phyloP scores from a whole-genome alignment of 305 asterid species.

The Ilex paraguariensis region DNA sequence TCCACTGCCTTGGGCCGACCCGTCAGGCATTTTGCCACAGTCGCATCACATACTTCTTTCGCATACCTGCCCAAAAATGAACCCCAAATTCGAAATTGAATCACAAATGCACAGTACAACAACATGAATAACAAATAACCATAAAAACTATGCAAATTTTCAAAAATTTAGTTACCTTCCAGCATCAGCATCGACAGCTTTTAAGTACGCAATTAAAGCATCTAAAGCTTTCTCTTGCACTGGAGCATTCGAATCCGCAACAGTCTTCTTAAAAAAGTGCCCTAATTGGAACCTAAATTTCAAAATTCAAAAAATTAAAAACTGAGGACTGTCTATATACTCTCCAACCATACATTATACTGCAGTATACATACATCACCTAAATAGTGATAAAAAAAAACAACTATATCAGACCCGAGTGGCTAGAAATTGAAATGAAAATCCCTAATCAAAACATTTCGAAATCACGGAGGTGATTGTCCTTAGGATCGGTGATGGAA shows the following conservation, averaged over 20 bases:
- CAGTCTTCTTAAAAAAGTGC: constrained; percentile 71
- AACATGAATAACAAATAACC: background rate
- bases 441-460: background rate
- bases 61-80: constrained; percentile 41
- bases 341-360: constrained; percentile 24
- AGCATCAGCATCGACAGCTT: constrained; percentile 94
- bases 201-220: constrained; percentile 86
- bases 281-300: constrained; percentile 37
- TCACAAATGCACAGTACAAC: background rate
- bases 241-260: constrained; percentile 93
- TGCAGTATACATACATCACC: constrained; percentile 24
- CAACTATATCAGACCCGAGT: constrained; percentile 41
- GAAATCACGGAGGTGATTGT: constrained; percentile 43
- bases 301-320: constrained; percentile 11
- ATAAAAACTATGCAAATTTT: background rate
- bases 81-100: constrained; percentile 8
- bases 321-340: constrained; percentile 19
- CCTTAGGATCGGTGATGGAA: constrained; percentile 89
- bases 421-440: background rate
- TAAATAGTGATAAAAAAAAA: constrained; percentile 17
- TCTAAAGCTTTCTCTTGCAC: constrained; percentile 99
- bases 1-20: constrained; percentile 99
- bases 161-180: constrained; percentile 51
- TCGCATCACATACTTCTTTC: constrained; percentile 93
- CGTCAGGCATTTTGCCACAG: constrained; percentile 88